These are phyloP conservation scores for Neopestalotiopsis rosae DNA, from an alignment of 2,329 filamentous ascomycete genomes.

Conservation along the genomic window DNA sequence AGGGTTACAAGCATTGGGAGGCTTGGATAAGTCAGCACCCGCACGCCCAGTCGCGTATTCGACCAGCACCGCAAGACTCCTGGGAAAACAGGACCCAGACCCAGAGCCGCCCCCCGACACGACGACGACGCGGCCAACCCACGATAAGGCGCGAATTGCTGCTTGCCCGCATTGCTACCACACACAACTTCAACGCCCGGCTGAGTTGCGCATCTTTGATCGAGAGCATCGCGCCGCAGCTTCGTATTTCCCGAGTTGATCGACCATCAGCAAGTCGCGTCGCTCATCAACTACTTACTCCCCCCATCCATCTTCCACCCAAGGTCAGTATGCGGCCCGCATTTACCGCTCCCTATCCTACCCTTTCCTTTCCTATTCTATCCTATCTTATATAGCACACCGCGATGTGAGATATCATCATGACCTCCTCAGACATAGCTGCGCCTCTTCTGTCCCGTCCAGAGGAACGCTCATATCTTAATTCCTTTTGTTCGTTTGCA, in stretches of 20 bases:
- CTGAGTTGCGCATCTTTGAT: background rate
- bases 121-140: background rate
- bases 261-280: background rate
- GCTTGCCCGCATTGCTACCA: background rate
- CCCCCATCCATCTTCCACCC: background rate
- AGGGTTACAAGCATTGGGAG: constrained; percentile 1
- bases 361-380: background rate
- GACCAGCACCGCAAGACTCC: background rate
- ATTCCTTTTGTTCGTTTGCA: background rate
- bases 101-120: background rate
- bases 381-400: background rate
- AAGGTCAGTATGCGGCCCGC: background rate
- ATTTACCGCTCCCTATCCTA: background rate
- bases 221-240: background rate
- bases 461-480: background rate
- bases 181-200: background rate
- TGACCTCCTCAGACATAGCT: background rate
- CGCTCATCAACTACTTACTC: background rate
- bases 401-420: background rate
- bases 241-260: background rate
- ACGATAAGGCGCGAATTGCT: constrained; percentile 1
- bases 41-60: background rate
- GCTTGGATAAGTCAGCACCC: constrained; percentile 1
- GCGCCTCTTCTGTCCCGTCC: background rate
- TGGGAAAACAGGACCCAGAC: background rate